A percentile compares a stretch with the other conserved stretches of the same genome.
phyloP scores from a whole-genome alignment of 345 rosid genomes.

The Mallotus nudiflorus region DNA sequence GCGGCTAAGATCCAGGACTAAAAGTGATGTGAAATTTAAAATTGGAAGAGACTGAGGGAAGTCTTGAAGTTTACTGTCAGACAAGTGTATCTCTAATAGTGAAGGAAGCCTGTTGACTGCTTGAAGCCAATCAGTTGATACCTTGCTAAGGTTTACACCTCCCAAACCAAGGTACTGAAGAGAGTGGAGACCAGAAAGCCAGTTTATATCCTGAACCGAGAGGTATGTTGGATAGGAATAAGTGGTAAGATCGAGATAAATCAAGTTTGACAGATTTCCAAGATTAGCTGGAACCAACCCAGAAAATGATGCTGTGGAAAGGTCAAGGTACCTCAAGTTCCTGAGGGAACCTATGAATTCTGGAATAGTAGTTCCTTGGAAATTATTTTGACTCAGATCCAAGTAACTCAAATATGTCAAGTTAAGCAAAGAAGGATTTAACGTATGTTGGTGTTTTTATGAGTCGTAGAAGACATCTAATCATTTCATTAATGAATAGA shows the following conservation, averaged over 20 bases:
- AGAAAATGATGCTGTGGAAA: background rate
- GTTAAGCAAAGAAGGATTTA: slow-evolving; percentile 15
- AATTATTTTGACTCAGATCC: slow-evolving; percentile 17
- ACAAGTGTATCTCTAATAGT: background rate
- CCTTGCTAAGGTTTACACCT: background rate
- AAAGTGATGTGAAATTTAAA: slow-evolving; percentile 1
- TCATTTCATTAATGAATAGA: no score
- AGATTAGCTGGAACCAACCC: slow-evolving; percentile 17
- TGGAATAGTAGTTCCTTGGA: slow-evolving; percentile 9
- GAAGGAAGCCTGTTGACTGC: background rate
- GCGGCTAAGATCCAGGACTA: background rate
- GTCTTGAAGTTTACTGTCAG: background rate
- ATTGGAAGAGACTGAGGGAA: background rate
- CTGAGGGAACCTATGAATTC: slow-evolving; percentile 12
- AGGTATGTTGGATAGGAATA: background rate
- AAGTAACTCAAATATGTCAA: slow-evolving; percentile 8
- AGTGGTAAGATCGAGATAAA: slow-evolving; percentile 17
- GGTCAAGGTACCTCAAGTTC: slow-evolving; percentile 8
- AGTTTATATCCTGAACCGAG: background rate
- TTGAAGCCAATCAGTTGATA: background rate
- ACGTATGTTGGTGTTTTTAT: no score
- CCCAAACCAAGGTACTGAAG: slow-evolving; percentile 4
- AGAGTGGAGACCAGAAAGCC: background rate
- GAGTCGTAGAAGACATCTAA: no score
- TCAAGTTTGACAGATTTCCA: slow-evolving; percentile 23